Evolutionary conservation across 1,139 yeast species (phyloP).

Genomic region (Protomyces macrosporus): DNA sequence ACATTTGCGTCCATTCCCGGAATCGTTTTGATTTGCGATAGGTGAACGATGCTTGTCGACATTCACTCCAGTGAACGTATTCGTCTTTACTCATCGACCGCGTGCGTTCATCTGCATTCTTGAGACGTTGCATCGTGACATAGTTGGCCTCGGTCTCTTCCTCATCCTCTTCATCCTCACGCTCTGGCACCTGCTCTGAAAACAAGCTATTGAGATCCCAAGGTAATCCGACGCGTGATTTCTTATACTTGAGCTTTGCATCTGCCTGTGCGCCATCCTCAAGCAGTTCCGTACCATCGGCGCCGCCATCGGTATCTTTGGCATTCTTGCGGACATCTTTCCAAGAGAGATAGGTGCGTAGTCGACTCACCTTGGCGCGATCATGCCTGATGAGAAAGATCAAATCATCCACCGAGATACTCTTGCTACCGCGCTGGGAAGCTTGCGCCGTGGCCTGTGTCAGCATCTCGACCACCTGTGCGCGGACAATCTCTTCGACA

Average conservation of each 20-base stretch:
- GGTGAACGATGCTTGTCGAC: conserved; percentile 95
- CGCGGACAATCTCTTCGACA: conserved; percentile 90
- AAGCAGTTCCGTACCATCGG: conserved; percentile 45
- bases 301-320: conserved; percentile 84
- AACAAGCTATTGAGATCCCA: conserved; percentile 97
- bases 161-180: conserved; percentile 73
- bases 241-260: conserved; percentile 64
- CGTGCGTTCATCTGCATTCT: conserved; percentile 92
- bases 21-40: conserved; percentile 87
- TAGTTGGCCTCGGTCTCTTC: conserved; percentile 84
- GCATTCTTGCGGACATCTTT: conserved; percentile 97
- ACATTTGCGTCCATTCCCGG: conserved; percentile 92
- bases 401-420: conserved; percentile 86
- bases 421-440: conserved; percentile 70
- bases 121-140: conserved; percentile 79
- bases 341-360: conserved; percentile 91
- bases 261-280: conserved; percentile 42
- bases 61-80: conserved; percentile 97
- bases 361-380: conserved; percentile 84
- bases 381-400: conserved; percentile 90
- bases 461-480: conserved; percentile 80
- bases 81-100: conserved; percentile 91
- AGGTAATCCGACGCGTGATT: conserved; percentile 76
- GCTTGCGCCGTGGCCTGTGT: conserved; percentile 73
- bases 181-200: conserved; percentile 81